Conservation (phyloP, 805 yeast species). For the Kluyveromyces starmeri region DNA sequence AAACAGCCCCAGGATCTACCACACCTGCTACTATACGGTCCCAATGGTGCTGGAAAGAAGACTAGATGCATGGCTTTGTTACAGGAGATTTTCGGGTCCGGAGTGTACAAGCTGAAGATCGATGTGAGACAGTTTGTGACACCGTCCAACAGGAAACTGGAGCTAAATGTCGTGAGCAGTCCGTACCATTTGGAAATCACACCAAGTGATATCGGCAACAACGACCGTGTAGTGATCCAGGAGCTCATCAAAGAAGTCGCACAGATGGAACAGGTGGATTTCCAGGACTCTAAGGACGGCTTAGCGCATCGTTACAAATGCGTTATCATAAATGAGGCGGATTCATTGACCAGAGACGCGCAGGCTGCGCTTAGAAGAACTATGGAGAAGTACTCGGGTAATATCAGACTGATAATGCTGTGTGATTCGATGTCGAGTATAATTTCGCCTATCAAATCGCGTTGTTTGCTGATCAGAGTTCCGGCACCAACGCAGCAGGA, state of each 20-base stretch:
- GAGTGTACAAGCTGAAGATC: conserved; percentile 76
- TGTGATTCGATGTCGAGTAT: conserved; percentile 88
- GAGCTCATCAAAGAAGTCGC: conserved; percentile 91
- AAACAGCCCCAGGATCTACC: conserved; percentile 60
- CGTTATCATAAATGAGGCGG: conserved; percentile 87
- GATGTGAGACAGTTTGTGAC: conserved; percentile 82
- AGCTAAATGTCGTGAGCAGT: conserved; percentile 87
- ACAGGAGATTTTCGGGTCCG: conserved; percentile 71
- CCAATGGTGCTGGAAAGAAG: conserved; percentile 95
- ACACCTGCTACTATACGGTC: conserved; percentile 86
- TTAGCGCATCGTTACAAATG: conserved; percentile 57
- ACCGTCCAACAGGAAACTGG: conserved; percentile 65
- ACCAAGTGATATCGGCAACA: conserved; percentile 93
- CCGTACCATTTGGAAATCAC: conserved; percentile 90
- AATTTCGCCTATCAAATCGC: conserved; percentile 87
- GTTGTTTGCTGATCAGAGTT: conserved; percentile 80
- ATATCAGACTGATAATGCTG: conserved; percentile 72
- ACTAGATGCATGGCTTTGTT: conserved; percentile 80
- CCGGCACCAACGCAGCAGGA: conserved; percentile 69
- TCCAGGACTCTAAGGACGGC: conserved; percentile 36
- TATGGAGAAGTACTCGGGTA: conserved; percentile 89
- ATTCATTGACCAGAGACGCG: conserved; percentile 81
- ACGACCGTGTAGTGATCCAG: conserved; percentile 91
- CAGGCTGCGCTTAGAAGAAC: conserved; percentile 94
- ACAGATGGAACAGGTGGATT: conserved; percentile 91